phyloP scores from a whole-genome alignment of 495 filamentous ascomycete genomes.

The Penicillium goetzii region DNA sequence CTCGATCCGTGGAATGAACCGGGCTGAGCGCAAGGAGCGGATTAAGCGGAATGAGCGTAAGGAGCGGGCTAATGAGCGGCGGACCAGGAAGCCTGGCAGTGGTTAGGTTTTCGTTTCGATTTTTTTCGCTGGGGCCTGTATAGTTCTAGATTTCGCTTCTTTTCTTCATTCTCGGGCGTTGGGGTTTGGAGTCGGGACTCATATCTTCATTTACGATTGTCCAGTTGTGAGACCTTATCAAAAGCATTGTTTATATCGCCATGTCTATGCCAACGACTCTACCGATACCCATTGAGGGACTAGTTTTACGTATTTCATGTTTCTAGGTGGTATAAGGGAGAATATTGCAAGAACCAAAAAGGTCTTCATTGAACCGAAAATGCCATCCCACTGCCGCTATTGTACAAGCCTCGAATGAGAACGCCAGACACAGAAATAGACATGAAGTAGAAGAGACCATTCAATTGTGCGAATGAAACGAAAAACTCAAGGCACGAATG shows the following conservation, averaged over 20 bases:
- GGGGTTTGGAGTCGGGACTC: constrained; percentile 34
- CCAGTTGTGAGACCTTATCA: constrained; percentile 12
- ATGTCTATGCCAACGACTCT: neutral
- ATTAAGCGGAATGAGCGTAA: constrained; percentile 72
- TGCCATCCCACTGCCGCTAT: constrained; percentile 31
- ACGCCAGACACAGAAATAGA: constrained; percentile 24
- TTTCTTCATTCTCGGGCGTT: constrained; percentile 31
- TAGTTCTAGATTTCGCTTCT: constrained; percentile 19
- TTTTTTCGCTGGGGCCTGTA: constrained; percentile 14
- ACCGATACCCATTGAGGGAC: constrained; percentile 9
- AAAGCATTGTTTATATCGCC: constrained; percentile 31
- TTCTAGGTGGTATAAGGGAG: neutral
- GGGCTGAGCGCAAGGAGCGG: constrained; percentile 64
- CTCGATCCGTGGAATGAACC: constrained; percentile 62
- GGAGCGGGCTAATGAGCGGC: constrained; percentile 68
- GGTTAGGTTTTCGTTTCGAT: constrained; percentile 11
- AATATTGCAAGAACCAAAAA: constrained; percentile 12
- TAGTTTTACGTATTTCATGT: constrained; percentile 17
- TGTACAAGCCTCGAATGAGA: constrained; percentile 28
- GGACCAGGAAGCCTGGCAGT: constrained; percentile 47
- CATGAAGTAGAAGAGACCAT: constrained; percentile 10
- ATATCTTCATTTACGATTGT: constrained; percentile 21
- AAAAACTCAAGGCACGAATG: constrained; percentile 19
- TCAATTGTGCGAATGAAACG: constrained; percentile 1
- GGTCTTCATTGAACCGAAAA: constrained; percentile 30